These are phyloP conservation scores for Cudoniella acicularis DNA, from an alignment of 495 filamentous ascomycete genomes.

Conservation along the genomic window DNA sequence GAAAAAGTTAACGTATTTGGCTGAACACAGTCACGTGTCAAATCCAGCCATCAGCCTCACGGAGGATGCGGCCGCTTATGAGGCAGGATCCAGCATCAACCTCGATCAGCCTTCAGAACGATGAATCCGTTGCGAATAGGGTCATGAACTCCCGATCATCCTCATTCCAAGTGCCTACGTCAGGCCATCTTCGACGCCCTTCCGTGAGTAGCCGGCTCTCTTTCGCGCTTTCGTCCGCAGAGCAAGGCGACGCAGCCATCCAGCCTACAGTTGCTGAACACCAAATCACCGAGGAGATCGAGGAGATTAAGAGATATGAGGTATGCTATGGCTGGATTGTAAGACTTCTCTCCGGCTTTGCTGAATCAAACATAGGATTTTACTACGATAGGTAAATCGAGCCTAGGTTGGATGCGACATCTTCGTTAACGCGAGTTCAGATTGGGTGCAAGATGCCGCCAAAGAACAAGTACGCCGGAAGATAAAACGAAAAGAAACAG, in stretches of 20 bases:
- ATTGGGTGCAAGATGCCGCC: constrained; percentile 97
- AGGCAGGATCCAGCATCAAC: too few species aligned
- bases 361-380: constrained; percentile 50
- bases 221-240: constrained; percentile 59
- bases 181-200: constrained; percentile 42
- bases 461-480: constrained; percentile 82
- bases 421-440: constrained; percentile 3
- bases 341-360: background rate
- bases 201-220: constrained; percentile 72
- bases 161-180: constrained; percentile 47
- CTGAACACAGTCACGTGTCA: too few species aligned
- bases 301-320: constrained; percentile 96
- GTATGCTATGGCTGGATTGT: constrained; percentile 31
- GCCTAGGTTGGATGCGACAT: constrained; percentile 7
- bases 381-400: constrained; percentile 76
- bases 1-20: too few species aligned
- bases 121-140: constrained; percentile 6
- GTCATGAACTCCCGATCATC: constrained; percentile 62
- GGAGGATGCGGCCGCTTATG: too few species aligned
- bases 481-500: constrained; percentile 66
- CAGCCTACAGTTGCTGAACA: constrained; percentile 44
- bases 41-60: too few species aligned
- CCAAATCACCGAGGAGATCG: constrained; percentile 90
- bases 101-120: too few species aligned
- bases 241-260: constrained; percentile 50